These are phyloP conservation scores for Hanseniaspora gamundiae DNA, from an alignment of 1,139 yeast genomes.

Conservation along the genomic window DNA sequence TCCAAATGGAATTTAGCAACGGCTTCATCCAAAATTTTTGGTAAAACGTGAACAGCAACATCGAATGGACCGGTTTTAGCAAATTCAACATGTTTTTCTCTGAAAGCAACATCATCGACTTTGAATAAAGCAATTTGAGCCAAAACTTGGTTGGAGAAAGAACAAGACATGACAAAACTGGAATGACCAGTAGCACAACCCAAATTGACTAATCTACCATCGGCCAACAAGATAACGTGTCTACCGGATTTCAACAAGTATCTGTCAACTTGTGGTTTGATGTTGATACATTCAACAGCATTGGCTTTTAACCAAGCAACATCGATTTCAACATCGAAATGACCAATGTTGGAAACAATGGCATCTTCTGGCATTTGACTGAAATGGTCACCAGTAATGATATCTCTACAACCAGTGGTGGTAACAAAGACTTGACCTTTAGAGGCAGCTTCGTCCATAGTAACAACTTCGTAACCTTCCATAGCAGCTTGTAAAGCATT, in stretches of 20 bases:
- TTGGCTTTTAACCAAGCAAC: slow-evolving; percentile 95
- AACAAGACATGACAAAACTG: slow-evolving; percentile 98
- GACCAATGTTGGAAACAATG: slow-evolving; percentile 99
- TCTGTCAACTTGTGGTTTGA: slow-evolving; percentile 99
- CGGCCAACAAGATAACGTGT: slow-evolving; percentile 94
- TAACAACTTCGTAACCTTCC: slow-evolving; percentile 95
- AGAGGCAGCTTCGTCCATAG: slow-evolving; percentile 90
- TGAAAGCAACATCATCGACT: slow-evolving; percentile 73
- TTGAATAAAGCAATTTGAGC: slow-evolving; percentile 99
- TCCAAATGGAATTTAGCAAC: slow-evolving; percentile 96
- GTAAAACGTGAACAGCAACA: slow-evolving; percentile 91
- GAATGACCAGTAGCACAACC: slow-evolving; percentile 99
- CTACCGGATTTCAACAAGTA: slow-evolving; percentile 82
- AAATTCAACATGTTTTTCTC: slow-evolving; percentile 76
- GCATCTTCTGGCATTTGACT: slow-evolving; percentile 97
- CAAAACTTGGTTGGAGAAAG: slow-evolving; percentile 98
- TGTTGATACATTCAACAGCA: slow-evolving; percentile 85
- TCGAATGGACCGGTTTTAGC: slow-evolving; percentile 85
- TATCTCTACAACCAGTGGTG: slow-evolving; percentile 99
- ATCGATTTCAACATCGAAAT: slow-evolving; percentile 97
- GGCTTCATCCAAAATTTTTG: slow-evolving; percentile 97
- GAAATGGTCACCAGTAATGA: slow-evolving; percentile 84
- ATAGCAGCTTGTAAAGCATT: slow-evolving; percentile 99
- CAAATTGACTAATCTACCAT: slow-evolving; percentile 98
- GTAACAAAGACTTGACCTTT: slow-evolving; percentile 97